Percentiles rank a stretch among this genome's conserved stretches.
phyloP scores from a whole-genome alignment of 2,329 filamentous ascomycete genomes.

The Nothophoma quercina region DNA sequence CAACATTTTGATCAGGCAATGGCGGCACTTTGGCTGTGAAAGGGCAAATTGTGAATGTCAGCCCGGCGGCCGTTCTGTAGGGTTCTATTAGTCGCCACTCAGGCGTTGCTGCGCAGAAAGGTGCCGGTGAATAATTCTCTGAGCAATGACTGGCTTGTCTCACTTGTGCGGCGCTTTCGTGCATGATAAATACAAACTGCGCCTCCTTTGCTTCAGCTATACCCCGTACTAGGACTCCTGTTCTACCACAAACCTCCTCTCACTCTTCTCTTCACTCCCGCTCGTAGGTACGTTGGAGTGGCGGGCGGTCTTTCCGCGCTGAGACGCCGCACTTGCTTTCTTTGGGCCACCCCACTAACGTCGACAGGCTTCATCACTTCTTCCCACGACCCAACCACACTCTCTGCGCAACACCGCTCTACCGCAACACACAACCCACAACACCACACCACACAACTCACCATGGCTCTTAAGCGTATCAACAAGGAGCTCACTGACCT shows the following conservation, averaged over 20 bases:
- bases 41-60: slow-evolving; percentile 29
- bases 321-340: slow-evolving; percentile 46
- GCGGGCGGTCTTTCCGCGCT: slow-evolving; percentile 40
- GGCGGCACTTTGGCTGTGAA: slow-evolving; percentile 1
- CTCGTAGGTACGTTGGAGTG: slow-evolving; percentile 15
- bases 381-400: slow-evolving; percentile 41
- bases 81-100: slow-evolving; percentile 44
- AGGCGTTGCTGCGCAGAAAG: slow-evolving; percentile 29
- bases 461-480: slow-evolving; percentile 90
- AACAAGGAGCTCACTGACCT: slow-evolving; percentile 93
- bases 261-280: slow-evolving; percentile 11
- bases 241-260: slow-evolving; percentile 1
- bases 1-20: slow-evolving; percentile 26
- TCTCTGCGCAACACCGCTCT: slow-evolving; percentile 26
- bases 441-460: slow-evolving; percentile 35
- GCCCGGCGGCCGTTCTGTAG: slow-evolving; percentile 30
- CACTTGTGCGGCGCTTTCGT: slow-evolving; percentile 28
- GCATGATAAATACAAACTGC: slow-evolving; percentile 34
- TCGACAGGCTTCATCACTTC: slow-evolving; percentile 33
- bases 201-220: slow-evolving; percentile 20
- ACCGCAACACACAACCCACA: slow-evolving; percentile 27
- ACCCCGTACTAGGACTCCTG: not conserved
- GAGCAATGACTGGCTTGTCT: slow-evolving; percentile 32
- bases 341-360: slow-evolving; percentile 44
- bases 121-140: slow-evolving; percentile 42